phyloP scores from a whole-genome alignment of 768 basidiomycete species.

The Rhodotorula babjevae region DNA sequence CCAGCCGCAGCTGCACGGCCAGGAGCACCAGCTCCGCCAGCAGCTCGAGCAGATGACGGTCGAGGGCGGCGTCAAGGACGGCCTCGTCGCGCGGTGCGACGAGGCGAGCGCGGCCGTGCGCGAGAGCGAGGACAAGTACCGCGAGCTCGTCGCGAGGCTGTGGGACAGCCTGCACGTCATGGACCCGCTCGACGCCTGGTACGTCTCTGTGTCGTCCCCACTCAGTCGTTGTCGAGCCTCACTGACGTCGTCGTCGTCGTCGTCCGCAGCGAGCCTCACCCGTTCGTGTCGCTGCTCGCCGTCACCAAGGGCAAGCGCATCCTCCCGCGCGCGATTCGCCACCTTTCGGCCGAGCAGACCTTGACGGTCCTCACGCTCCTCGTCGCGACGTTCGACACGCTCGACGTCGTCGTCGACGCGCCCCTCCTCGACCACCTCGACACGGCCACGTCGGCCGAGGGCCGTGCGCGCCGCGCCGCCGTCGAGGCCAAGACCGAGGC shows the following conservation, averaged over 20 bases:
- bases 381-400: conserved; percentile 86
- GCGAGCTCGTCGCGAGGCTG: conserved; percentile 58
- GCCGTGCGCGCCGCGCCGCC: conserved; percentile 44
- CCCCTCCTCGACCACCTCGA: conserved; percentile 70
- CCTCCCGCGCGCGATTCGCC: conserved; percentile 78
- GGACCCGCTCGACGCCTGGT: conserved; percentile 91
- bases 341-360: conserved; percentile 71
- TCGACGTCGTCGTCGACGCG: conserved; percentile 81
- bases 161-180: conserved; percentile 82
- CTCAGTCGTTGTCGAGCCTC: too few species aligned
- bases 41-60: conserved; percentile 39
- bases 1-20: conserved; percentile 53
- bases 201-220: too few species aligned
- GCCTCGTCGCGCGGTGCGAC: conserved; percentile 49
- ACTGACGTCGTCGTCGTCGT: neutral
- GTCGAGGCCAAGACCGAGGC: conserved; percentile 84
- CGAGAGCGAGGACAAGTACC: conserved; percentile 34
- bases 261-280: conserved; percentile 73
- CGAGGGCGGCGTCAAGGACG: conserved; percentile 22
- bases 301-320: conserved; percentile 90
- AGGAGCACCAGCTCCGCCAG: neutral
- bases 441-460: conserved; percentile 62
- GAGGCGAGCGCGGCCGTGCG: conserved; percentile 50
- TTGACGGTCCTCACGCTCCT: conserved; percentile 83
- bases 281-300: conserved; percentile 84